A percentile compares a stretch with the other conserved stretches of the same genome.
These are phyloP conservation scores for Sphagnum fallax DNA, from an alignment of 228 moss, liverwort and hornwort species.

Conservation along the genomic window DNA sequence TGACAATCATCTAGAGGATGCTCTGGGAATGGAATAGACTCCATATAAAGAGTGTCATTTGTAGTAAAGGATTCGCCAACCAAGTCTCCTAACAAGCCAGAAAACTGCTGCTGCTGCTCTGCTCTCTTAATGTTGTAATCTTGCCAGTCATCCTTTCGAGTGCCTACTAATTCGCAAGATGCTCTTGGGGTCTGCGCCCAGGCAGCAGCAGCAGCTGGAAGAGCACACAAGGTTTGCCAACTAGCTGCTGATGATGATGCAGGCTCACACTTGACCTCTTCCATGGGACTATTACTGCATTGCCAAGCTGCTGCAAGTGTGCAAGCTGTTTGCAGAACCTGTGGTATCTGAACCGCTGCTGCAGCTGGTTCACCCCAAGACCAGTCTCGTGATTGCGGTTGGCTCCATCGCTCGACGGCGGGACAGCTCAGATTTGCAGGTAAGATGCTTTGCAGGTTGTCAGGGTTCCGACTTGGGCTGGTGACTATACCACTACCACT, in stretches of 20 bases:
- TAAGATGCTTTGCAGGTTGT: conserved; percentile 36
- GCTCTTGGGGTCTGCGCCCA: no score
- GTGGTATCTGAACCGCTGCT: conserved; percentile 4
- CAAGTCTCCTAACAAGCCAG: conserved; percentile 23
- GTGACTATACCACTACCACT: conserved; percentile 2
- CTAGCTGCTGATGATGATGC: conserved; percentile 9
- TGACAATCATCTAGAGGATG: conserved; percentile 10
- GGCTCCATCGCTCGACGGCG: neutral
- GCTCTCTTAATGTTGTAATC: no score
- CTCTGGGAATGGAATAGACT: conserved; percentile 1
- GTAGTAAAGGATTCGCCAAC: conserved; percentile 22
- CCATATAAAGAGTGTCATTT: conserved; percentile 8
- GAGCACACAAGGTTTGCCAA: conserved; percentile 43
- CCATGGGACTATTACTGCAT: conserved; percentile 1
- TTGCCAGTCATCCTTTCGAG: no score
- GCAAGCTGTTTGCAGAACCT: neutral
- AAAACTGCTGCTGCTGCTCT: conserved; percentile 35
- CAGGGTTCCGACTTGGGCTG: conserved; percentile 26
- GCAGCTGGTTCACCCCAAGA: neutral
- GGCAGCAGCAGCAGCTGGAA: conserved; percentile 22
- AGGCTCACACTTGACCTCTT: conserved; percentile 2
- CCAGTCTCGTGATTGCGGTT: neutral
- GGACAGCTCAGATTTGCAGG: conserved; percentile 10
- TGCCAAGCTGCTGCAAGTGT: neutral
- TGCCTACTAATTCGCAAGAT: no score